phyloP scores from a whole-genome alignment of 2,329 filamentous ascomycete genomes.

The Pseudogymnoascus sp. region DNA sequence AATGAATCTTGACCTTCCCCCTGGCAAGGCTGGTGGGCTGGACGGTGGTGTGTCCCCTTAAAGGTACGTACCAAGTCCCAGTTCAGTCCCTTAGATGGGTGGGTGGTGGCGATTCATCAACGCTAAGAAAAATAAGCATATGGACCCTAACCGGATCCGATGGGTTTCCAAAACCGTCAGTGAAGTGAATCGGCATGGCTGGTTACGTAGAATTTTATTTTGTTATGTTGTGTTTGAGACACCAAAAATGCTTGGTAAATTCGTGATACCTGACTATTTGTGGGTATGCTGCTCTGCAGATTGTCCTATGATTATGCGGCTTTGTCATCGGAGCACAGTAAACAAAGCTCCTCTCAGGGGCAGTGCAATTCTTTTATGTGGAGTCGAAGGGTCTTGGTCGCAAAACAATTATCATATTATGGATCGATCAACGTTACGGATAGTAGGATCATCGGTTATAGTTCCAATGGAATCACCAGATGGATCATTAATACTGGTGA shows the following conservation, averaged over 20 bases:
- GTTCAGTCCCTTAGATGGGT: not conserved
- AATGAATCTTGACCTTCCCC: slow-evolving; percentile 1
- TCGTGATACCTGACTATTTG: not conserved
- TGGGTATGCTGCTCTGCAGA: not conserved
- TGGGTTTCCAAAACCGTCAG: not conserved
- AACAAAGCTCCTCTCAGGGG: not conserved
- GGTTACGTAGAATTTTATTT: not conserved
- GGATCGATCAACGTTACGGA: not conserved
- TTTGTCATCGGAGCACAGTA: not conserved
- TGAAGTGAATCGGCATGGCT: not conserved
- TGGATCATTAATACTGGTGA: not conserved
- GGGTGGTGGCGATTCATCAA: not conserved
- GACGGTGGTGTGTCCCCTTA: not conserved
- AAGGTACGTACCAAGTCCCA: not conserved
- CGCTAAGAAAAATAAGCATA: not conserved
- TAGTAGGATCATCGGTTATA: not conserved
- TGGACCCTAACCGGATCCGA: not conserved
- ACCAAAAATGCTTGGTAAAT: not conserved
- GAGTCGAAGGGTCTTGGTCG: not conserved
- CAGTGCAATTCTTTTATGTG: not conserved
- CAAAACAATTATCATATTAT: not conserved
- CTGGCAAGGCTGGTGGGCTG: not conserved
- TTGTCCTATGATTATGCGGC: not conserved
- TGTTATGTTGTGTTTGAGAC: not conserved
- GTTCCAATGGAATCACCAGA: not conserved